Conservation (phyloP, 495 filamentous ascomycete species). For the Aspergillus campestris region DNA sequence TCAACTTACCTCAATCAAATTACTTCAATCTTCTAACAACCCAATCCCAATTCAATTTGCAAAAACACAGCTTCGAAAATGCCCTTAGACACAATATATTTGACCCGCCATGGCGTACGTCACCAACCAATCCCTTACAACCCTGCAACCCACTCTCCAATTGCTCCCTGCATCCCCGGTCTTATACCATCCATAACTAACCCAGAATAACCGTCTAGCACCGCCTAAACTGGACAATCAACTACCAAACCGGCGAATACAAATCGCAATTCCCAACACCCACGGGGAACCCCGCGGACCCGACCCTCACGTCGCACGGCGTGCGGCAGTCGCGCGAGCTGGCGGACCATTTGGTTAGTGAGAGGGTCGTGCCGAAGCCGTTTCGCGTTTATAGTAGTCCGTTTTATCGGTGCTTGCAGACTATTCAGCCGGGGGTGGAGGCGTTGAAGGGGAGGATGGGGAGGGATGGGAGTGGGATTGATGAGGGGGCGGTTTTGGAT, state of each 20-base stretch:
- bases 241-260: constrained; percentile 70
- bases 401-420: constrained; percentile 91
- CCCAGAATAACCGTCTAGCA: constrained; percentile 46
- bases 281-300: constrained; percentile 77
- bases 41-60: too few relatives aligned
- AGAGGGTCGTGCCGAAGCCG: constrained; percentile 58
- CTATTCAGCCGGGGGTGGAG: constrained; percentile 61
- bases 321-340: constrained; percentile 78
- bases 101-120: constrained; percentile 80
- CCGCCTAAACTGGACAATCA: constrained; percentile 79
- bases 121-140: neutral
- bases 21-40: neutral
- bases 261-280: constrained; percentile 58
- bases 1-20: constrained; percentile 2
- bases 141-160: neutral
- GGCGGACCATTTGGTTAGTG: constrained; percentile 48
- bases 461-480: neutral
- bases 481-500: constrained; percentile 23
- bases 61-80: constrained; percentile 11
- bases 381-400: constrained; percentile 68
- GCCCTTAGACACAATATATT: constrained; percentile 71
- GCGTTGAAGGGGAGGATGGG: constrained; percentile 30
- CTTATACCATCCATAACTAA: constrained; percentile 11
- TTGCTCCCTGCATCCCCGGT: too few relatives aligned
- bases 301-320: constrained; percentile 78